Conservation (phyloP, 2,329 filamentous ascomycete species). For the Emmonsiellopsis sp. region DNA sequence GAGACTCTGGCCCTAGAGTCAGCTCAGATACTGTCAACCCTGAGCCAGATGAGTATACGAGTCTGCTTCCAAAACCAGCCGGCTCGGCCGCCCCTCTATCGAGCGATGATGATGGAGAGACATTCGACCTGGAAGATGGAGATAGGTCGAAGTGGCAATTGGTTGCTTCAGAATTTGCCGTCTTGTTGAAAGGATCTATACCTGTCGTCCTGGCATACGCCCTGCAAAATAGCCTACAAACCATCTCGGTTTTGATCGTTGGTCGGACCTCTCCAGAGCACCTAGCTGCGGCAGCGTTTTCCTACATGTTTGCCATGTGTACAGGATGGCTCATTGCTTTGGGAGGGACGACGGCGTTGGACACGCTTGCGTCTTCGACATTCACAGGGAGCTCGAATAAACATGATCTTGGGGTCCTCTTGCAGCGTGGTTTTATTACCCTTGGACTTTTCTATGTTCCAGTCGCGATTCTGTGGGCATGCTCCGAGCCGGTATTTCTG, state of each 20-base stretch:
- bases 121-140: background rate
- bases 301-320: conserved; percentile 90
- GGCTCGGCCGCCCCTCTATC: background rate
- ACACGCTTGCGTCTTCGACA: conserved; percentile 72
- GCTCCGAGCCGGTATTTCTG: conserved; percentile 64
- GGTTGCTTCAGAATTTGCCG: background rate
- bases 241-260: conserved; percentile 70
- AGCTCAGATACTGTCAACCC: background rate
- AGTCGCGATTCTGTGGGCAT: conserved; percentile 65
- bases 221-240: conserved; percentile 50
- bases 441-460: conserved; percentile 64
- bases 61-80: background rate
- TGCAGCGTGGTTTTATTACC: conserved; percentile 68
- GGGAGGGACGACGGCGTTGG: conserved; percentile 76
- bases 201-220: conserved; percentile 1
- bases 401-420: conserved; percentile 65
- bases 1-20: background rate
- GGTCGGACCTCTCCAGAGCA: conserved; percentile 72
- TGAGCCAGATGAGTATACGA: background rate
- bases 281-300: conserved; percentile 73
- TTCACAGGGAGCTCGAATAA: conserved; percentile 76
- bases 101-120: background rate
- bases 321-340: conserved; percentile 80
- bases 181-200: background rate
- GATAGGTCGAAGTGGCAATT: background rate